These are phyloP conservation scores for Neofusicoccum kwambonambiense DNA, from an alignment of 2,329 filamentous ascomycete genomes.

Conservation along the genomic window DNA sequence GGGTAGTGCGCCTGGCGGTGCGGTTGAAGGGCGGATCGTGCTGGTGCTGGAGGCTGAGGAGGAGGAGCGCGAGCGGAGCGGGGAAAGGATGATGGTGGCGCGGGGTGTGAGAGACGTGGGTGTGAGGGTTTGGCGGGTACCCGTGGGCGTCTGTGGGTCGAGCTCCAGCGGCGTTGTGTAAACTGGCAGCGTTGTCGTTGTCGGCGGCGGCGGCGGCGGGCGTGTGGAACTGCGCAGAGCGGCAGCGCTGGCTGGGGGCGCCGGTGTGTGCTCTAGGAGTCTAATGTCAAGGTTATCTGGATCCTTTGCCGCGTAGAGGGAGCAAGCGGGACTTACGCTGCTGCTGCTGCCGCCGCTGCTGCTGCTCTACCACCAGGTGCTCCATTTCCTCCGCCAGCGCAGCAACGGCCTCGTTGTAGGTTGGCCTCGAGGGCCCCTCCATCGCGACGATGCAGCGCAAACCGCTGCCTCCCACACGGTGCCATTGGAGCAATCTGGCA, in stretches of 20 bases:
- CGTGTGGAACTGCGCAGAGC: too few species aligned
- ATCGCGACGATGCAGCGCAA: background rate
- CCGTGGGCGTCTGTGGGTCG: background rate
- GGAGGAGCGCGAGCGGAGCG: background rate
- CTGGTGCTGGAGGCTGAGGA: background rate
- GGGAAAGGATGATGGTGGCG: background rate
- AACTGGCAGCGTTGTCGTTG: too few species aligned
- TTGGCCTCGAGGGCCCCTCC: background rate
- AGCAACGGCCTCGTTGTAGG: background rate
- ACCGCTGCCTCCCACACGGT: background rate
- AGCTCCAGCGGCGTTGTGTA: too few species aligned
- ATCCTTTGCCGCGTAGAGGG: background rate
- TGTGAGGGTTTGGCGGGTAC: background rate
- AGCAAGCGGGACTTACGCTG: background rate
- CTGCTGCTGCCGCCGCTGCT: background rate
- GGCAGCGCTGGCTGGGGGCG: too few species aligned
- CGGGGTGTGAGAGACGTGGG: background rate
- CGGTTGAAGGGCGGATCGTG: background rate
- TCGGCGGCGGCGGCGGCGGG: background rate
- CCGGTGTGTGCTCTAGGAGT: background rate
- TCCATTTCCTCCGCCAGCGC: background rate
- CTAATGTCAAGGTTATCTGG: background rate
- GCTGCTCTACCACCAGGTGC: background rate
- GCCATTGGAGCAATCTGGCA: background rate
- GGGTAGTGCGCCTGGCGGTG: background rate